phyloP scores from a whole-genome alignment of 2,329 filamentous ascomycete species.

The Mariannaea sp. region DNA sequence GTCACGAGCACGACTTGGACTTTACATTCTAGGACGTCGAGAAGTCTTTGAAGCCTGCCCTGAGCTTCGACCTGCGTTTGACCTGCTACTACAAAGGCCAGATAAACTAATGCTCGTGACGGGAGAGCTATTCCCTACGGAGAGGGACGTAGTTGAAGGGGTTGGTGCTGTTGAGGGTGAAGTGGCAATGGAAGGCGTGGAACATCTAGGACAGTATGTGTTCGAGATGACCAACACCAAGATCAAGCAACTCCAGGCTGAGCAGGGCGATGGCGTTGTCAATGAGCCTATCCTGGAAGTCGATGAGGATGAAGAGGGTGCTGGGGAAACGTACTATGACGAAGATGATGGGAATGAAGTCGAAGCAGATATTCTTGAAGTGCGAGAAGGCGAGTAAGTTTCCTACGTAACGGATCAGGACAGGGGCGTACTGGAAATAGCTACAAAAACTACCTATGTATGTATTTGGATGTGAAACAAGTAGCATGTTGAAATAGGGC shows the following conservation, averaged over 20 bases:
- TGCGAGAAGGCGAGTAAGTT: conserved; percentile 41
- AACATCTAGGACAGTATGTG: conserved; percentile 95
- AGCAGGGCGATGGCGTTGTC: conserved; percentile 33
- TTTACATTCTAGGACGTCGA: conserved; percentile 89
- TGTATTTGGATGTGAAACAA: conserved; percentile 1
- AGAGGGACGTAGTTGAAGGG: conserved; percentile 54
- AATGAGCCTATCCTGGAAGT: conserved; percentile 35
- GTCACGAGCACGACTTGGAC: conserved; percentile 85
- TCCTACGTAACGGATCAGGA: conserved; percentile 9
- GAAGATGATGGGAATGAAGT: conserved; percentile 40
- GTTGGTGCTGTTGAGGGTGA: conserved; percentile 54
- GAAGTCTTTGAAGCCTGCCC: conserved; percentile 87
- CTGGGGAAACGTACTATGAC: conserved; percentile 39
- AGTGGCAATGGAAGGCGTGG: conserved; percentile 83
- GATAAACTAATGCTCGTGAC: conserved; percentile 82
- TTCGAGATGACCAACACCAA: conserved; percentile 86
- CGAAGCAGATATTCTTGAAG: conserved; percentile 45
- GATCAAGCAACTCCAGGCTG: conserved; percentile 54
- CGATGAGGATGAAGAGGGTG: conserved; percentile 39
- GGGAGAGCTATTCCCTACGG: conserved; percentile 82
- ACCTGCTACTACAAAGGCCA: conserved; percentile 73
- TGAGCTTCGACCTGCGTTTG: conserved; percentile 87
- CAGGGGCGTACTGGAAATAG: conserved; percentile 15
- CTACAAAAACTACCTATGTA: conserved; percentile 1
- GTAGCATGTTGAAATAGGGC: conserved; percentile 4